Evolutionary conservation across 495 filamentous ascomycete genomes (phyloP), one percentile per base, ranked within the genome.

Genomic region (Podospora didyma): DNA sequence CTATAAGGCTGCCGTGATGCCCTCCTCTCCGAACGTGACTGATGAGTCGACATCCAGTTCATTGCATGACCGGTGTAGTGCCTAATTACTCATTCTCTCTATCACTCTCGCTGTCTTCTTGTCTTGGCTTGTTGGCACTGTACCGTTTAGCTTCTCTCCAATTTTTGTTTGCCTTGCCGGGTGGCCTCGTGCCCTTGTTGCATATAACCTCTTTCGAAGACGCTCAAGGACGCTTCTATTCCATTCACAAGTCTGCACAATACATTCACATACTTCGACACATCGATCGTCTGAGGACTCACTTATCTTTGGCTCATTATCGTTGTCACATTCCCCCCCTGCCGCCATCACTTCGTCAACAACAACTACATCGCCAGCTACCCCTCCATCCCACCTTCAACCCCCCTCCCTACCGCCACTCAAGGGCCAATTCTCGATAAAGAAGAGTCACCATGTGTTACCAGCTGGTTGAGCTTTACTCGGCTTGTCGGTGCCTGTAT

Each of bases 401-500:
- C 24, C 16, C 31, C 19, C 41, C n/a, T 31, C n/a, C n/a, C n/a
- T n/a, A n/a, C 28, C 28, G 19, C 31, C 19, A 39, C 12, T 22
- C n/a, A 28, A 17, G n/a, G 11, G 49, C 34, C n/a, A 7, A 51
- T 19, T 28, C 49, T 31, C 26, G 9, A 9, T 39, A 44, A 20
- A 23, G 37, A 20, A 53, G 35, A 41, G 47, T 51, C 65, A 63
- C 9, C 56, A 92, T 92, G 89, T 92, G 89, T 71, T 87, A 86
- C 68, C 83, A 87, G 67, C 66, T 92, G 59, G 75, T 88, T 59
- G 89, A 92, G 68, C 84, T 86, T 35, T 94, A 88, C 76, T 85
- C 90, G 12, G 89, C 85, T 53, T 96, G 90, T 82, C 78, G 84
- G 56, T 96, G 90, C 71, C 75, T 89, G 65, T 94, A 94, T 79